Conservation (phyloP, 768 basidiomycete species). For the Mycena venus region DNA sequence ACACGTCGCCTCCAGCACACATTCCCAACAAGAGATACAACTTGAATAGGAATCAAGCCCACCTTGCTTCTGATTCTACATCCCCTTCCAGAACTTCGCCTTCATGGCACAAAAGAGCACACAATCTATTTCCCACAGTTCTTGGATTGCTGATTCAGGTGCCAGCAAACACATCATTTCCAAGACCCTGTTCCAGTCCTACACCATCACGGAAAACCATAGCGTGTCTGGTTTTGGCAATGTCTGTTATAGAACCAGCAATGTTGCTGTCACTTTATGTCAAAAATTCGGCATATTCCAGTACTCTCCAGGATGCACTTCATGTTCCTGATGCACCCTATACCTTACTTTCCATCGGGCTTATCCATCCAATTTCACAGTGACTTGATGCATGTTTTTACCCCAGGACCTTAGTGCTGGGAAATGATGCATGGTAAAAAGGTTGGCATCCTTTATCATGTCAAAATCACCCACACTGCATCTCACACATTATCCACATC, state of each 20-base stretch:
- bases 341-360: not conserved
- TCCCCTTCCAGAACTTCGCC: constrained; percentile 4
- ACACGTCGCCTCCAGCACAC: no score
- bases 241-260: constrained; percentile 21
- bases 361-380: not conserved
- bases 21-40: not conserved
- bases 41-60: constrained; percentile 10
- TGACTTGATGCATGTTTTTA: constrained; percentile 12
- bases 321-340: no score
- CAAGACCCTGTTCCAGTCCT: not conserved
- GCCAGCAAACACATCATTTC: constrained; percentile 7
- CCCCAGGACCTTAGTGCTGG: not conserved
- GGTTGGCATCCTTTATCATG: constrained; percentile 17
- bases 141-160: constrained; percentile 15
- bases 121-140: not conserved
- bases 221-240: constrained; percentile 16
- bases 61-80: no score
- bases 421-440: constrained; percentile 21
- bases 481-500: not conserved
- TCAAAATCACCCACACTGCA: not conserved
- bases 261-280: constrained; percentile 16
- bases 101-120: constrained; percentile 9
- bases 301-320: not conserved
- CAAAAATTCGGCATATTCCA: constrained; percentile 1
- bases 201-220: not conserved